A percentile compares a stretch with the other conserved stretches of the same genome.
Evolutionary conservation across 352 stramenopile species (phyloP).

Genomic region (Phytophthora cactorum): DNA sequence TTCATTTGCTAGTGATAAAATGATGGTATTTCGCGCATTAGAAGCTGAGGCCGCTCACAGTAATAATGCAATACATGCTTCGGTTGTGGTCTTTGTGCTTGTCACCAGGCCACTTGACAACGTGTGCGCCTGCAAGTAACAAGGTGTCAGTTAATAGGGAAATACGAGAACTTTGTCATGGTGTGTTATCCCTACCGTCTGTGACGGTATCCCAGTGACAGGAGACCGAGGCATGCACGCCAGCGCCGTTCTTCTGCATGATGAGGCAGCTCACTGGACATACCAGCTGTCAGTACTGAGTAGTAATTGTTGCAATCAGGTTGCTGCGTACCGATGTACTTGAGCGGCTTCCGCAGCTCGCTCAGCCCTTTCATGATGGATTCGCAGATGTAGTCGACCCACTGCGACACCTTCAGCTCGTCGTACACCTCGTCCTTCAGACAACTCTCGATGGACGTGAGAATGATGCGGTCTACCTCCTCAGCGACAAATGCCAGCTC

Average conservation of each 20-base stretch:
- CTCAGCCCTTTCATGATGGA: constrained; percentile 86
- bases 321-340: constrained; percentile 79
- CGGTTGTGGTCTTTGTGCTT: constrained; percentile 91
- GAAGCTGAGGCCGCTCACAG: constrained; percentile 85
- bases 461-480: constrained; percentile 90
- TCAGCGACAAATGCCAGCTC: constrained; percentile 92
- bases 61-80: constrained; percentile 91
- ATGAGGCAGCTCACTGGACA: constrained; percentile 86
- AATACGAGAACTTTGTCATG: background rate
- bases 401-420: constrained; percentile 85
- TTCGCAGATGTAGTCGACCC: constrained; percentile 93
- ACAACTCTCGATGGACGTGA: constrained; percentile 79
- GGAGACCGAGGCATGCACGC: constrained; percentile 88
- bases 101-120: constrained; percentile 91
- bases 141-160: background rate
- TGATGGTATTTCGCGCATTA: constrained; percentile 34
- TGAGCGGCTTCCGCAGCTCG: constrained; percentile 92
- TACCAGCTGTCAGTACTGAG: constrained; percentile 6
- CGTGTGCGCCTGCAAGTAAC: constrained; percentile 55
- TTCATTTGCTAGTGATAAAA: background rate
- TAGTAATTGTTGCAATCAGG: background rate
- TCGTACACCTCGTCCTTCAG: constrained; percentile 91
- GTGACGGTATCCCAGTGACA: constrained; percentile 93
- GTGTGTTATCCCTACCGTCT: constrained; percentile 60
- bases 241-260: constrained; percentile 95